phyloP scores from a whole-genome alignment of 768 basidiomycete species.

The Clavaria fumosa region DNA sequence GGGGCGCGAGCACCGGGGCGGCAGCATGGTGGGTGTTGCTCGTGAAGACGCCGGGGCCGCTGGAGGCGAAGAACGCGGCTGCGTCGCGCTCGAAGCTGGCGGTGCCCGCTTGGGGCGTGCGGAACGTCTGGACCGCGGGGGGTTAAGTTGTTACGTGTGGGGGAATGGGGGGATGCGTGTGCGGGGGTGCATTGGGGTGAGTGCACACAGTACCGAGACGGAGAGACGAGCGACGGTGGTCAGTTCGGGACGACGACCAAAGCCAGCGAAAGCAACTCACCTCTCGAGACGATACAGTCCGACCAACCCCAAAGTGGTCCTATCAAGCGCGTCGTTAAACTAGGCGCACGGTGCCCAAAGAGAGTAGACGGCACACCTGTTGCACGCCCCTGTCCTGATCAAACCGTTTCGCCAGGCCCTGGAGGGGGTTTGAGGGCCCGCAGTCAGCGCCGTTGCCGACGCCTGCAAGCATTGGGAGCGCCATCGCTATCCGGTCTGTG shows the following conservation, averaged over 20 bases:
- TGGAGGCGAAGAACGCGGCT: conserved; percentile 46
- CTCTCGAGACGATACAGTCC: conserved; percentile 48
- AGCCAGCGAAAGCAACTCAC: conserved; percentile 25
- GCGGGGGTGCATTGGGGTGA: conserved; percentile 5
- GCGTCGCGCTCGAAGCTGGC: conserved; percentile 46
- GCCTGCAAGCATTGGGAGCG: conserved; percentile 66
- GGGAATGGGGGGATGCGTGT: too few relatives aligned
- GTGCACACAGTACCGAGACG: not conserved
- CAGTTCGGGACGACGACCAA: too few relatives aligned
- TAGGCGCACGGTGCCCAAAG: conserved; percentile 5
- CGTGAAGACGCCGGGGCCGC: too few relatives aligned
- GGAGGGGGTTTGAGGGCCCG: conserved; percentile 73
- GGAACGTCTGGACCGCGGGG: conserved; percentile 58
- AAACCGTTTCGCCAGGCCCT: conserved; percentile 63
- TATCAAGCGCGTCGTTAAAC: conserved; percentile 16
- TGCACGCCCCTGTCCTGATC: conserved; percentile 67
- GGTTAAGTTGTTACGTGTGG: too few relatives aligned
- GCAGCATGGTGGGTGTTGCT: too few relatives aligned
- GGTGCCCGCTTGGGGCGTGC: conserved; percentile 30
- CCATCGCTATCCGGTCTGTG: too few relatives aligned
- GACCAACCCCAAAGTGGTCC: conserved; percentile 56
- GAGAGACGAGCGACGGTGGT: too few relatives aligned
- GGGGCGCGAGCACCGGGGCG: too few relatives aligned
- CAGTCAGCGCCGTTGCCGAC: conserved; percentile 70
- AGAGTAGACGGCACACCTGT: conserved; percentile 32